Evolutionary conservation across 1,139 yeast species (phyloP).

Genomic region (Saccharomyces hybrid): DNA sequence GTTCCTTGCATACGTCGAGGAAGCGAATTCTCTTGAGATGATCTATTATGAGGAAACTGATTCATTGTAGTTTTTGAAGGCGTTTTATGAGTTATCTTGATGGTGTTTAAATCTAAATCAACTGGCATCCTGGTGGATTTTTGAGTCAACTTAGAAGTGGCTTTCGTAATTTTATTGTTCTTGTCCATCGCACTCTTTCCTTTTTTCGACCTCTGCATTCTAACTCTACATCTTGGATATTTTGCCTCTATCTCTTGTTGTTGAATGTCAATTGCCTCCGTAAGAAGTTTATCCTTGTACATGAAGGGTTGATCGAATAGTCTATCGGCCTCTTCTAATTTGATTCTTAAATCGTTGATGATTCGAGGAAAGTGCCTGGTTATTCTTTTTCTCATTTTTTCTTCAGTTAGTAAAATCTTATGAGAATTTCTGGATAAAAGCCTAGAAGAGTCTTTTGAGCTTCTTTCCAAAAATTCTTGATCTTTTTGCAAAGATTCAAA

Average conservation of each 20-base stretch:
- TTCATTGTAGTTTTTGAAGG: not conserved
- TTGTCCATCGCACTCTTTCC: conserved; percentile 3
- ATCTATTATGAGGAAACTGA: not conserved
- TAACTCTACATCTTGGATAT: conserved; percentile 30
- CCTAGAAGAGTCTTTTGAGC: conserved; percentile 76
- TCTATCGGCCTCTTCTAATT: conserved; percentile 43
- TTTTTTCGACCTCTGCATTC: conserved; percentile 4
- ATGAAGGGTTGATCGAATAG: conserved; percentile 36
- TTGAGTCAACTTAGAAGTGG: not conserved
- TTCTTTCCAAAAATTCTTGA: conserved; percentile 53
- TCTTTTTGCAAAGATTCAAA: conserved; percentile 53
- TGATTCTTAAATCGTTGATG: conserved; percentile 43
- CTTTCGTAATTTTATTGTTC: not conserved
- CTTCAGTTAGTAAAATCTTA: conserved; percentile 71
- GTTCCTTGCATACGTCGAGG: conserved; percentile 10
- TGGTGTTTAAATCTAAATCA: not conserved
- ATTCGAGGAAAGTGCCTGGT: conserved; percentile 60
- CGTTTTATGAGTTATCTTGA: not conserved
- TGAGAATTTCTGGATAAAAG: conserved; percentile 71
- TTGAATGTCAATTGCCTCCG: conserved; percentile 37
- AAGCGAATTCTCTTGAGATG: conserved; percentile 1
- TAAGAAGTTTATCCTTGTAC: conserved; percentile 43
- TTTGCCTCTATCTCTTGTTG: conserved; percentile 36
- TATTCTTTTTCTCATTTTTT: conserved; percentile 61
- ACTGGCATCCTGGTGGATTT: not conserved